Evolutionary conservation across 345 rosid genomes (phyloP), one percentile per base, ranked within the genome.

Genomic region (Hibiscus tridactylites): DNA sequence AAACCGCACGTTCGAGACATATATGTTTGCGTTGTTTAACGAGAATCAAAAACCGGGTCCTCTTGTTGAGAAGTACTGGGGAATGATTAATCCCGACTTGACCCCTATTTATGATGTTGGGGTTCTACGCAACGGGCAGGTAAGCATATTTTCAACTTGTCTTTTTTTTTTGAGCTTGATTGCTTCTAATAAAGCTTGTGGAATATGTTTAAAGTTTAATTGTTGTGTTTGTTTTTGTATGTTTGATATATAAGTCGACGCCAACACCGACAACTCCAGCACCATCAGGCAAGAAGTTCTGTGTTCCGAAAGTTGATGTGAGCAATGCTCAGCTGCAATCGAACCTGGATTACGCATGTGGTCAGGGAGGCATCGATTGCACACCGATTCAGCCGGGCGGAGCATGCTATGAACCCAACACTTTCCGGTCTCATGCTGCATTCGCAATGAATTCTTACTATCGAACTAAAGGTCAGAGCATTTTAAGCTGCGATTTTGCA

Each of bases 31-130:
- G 0, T 72, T 93, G 74, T 93, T 93, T 16, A 87, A 93, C 6
- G 98, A 93, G 90, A 91, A 89, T 71, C 72, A 52, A n/a, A 93
- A 93, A 9, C 88, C 94, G 0, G 97, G 96, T 15, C 76, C 89
- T 0, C 71, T 81, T 5, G 86, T 86, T 0, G 98, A 93, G 76
- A 73, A 81, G 35, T 91, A 93, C 74, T 93, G 91, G 83, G 98
- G 98, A 5, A 73, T 93, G 75, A 88, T 93, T 65, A 47, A 82
- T 35, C 85, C 96, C 0, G 92, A 93, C 79, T 88, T 91, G 69
- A 72, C 80, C 11, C 92, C 96, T 3, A 88, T 88, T 57, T 93
- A 93, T 58, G 61, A 85, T 65, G 81, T 74, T 9, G 94, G 96
- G 10, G 61, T 93, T 24, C 68, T 91, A 73, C 78, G 81, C 4